Evolutionary conservation across 331 rosid genomes (phyloP).

Genomic region (Pyrus hybrid): DNA sequence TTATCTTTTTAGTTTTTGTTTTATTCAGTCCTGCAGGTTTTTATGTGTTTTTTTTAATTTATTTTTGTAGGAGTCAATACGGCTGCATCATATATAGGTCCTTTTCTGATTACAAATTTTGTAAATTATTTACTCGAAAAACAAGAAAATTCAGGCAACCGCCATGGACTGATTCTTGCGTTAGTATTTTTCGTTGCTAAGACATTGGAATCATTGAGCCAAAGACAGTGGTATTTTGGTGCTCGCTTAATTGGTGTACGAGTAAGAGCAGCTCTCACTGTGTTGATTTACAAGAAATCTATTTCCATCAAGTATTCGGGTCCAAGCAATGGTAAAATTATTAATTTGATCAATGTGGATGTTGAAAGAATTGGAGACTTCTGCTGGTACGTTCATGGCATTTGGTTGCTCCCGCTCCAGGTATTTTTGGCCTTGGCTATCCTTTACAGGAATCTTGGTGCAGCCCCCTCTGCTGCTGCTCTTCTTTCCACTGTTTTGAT

Average conservation of each 20-base stretch:
- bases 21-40: background rate
- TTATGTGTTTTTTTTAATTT: slow-evolving; percentile 2
- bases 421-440: slow-evolving; percentile 58
- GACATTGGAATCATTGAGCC: slow-evolving; percentile 70
- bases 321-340: no score
- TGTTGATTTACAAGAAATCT: no score
- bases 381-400: no score
- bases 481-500: slow-evolving; percentile 59
- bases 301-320: no score
- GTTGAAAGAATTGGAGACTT: no score
- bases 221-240: slow-evolving; percentile 90
- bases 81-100: slow-evolving; percentile 71
- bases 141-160: slow-evolving; percentile 33
- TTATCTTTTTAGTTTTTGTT: background rate
- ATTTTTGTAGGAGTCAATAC: slow-evolving; percentile 56
- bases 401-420: slow-evolving; percentile 93
- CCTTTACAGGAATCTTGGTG: slow-evolving; percentile 67
- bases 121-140: slow-evolving; percentile 54
- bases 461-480: slow-evolving; percentile 63
- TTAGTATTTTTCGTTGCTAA: slow-evolving; percentile 69
- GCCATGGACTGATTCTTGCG: slow-evolving; percentile 62
- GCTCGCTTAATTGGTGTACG: slow-evolving; percentile 68
- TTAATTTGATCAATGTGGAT: no score
- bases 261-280: slow-evolving; percentile 64
- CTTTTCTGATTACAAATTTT: slow-evolving; percentile 63